Evolutionary conservation across 129 eudicot genomes (phyloP).

Genomic region (Tagetes erecta): DNA sequence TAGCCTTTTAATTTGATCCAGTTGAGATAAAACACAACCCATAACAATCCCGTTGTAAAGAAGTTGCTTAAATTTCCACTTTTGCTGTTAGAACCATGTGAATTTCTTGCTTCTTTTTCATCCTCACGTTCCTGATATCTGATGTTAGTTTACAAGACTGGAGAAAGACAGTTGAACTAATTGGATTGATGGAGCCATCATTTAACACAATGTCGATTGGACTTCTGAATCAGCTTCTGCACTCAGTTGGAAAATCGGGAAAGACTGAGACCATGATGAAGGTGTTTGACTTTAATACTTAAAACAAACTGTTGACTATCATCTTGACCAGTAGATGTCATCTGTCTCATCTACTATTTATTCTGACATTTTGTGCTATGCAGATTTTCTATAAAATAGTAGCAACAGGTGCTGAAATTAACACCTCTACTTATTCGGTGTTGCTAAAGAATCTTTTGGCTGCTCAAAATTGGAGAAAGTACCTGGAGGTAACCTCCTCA

Average conservation of each 20-base stretch:
- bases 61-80: neutral
- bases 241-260: constrained; percentile 75
- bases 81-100: neutral
- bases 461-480: constrained; percentile 94
- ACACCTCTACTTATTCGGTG: constrained; percentile 64
- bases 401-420: constrained; percentile 65
- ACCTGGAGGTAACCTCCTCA: constrained; percentile 65
- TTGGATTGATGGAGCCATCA: constrained; percentile 69
- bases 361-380: constrained; percentile 29
- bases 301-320: neutral
- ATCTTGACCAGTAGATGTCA: constrained; percentile 16
- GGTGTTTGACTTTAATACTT: constrained; percentile 40
- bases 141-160: constrained; percentile 72
- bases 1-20: neutral
- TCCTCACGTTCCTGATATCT: neutral
- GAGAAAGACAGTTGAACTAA: constrained; percentile 55
- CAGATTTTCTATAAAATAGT: constrained; percentile 81
- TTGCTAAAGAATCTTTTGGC: constrained; percentile 75
- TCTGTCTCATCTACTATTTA: neutral
- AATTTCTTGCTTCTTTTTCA: neutral
- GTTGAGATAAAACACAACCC: constrained; percentile 3
- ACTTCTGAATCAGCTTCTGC: constrained; percentile 76
- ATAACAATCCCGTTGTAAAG: neutral
- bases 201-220: constrained; percentile 64
- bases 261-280: constrained; percentile 88